Conservation (phyloP, 345 rosid species). For the Arabis alpina region DNA sequence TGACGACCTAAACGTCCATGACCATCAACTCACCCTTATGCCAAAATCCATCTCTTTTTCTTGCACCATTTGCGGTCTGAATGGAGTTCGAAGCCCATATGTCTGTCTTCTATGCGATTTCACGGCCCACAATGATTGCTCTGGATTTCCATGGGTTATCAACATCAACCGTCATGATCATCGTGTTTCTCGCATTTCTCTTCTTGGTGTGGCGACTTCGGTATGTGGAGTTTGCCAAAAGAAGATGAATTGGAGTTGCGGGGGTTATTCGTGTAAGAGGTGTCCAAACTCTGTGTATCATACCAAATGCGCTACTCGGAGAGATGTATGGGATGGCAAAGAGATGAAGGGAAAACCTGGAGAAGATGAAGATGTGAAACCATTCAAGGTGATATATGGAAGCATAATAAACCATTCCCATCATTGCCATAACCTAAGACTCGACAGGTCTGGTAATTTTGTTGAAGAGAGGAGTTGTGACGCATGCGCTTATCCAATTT, state of each 20-base stretch:
- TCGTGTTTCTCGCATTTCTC: constrained; percentile 1
- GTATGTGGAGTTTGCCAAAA: neutral
- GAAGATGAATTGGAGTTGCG: constrained; percentile 1
- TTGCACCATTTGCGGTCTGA: neutral
- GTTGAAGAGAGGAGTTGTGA: neutral
- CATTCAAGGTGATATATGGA: neutral
- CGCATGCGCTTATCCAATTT: constrained; percentile 12
- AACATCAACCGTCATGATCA: constrained; percentile 16
- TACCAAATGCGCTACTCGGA: neutral
- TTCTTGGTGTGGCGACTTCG: neutral
- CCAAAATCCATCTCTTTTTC: neutral
- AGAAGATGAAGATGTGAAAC: constrained; percentile 5
- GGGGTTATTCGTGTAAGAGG: neutral
- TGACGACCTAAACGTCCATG: neutral
- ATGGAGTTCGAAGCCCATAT: constrained; percentile 19
- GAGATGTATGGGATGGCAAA: neutral
- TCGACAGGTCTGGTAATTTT: constrained; percentile 6
- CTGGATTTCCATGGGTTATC: constrained; percentile 5
- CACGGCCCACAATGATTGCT: neutral
- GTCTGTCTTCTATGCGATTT: neutral
- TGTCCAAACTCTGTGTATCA: neutral
- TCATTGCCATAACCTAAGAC: neutral
- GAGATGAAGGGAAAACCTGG: neutral
- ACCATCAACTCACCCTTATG: constrained; percentile 1
- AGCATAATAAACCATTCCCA: neutral